These are phyloP conservation scores for Pseudonectria buxi DNA, from an alignment of 2,329 filamentous ascomycete genomes.

Conservation along the genomic window DNA sequence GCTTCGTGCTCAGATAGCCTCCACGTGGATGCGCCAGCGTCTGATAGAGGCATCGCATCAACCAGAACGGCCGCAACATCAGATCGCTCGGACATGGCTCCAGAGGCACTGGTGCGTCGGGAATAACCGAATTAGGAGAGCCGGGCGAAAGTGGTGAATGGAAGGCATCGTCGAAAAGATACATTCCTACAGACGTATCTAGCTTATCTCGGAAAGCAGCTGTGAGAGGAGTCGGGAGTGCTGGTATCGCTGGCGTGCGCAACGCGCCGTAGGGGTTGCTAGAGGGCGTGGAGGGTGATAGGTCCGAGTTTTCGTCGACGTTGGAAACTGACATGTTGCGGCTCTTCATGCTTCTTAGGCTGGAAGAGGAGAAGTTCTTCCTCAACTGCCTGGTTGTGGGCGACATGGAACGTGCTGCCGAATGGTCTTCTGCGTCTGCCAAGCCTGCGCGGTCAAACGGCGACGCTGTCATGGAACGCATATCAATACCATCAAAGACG, in stretches of 20 bases:
- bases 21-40: slow-evolving; percentile 86
- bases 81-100: slow-evolving; percentile 89
- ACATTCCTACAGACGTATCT: slow-evolving; percentile 55
- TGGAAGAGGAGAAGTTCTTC: slow-evolving; percentile 66
- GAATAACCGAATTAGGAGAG: slow-evolving; percentile 55
- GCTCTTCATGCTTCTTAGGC: slow-evolving; percentile 63
- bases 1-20: slow-evolving; percentile 82
- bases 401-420: slow-evolving; percentile 42
- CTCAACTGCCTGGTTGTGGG: slow-evolving; percentile 44
- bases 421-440: slow-evolving; percentile 31
- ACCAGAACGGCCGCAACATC: slow-evolving; percentile 91
- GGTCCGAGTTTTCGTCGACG: slow-evolving; percentile 55
- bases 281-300: slow-evolving; percentile 67
- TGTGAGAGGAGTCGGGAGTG: slow-evolving; percentile 61
- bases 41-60: slow-evolving; percentile 91
- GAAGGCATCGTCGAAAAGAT: slow-evolving; percentile 79
- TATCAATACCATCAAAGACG: slow-evolving; percentile 19
- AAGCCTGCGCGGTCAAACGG: slow-evolving; percentile 27
- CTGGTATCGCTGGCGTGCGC: slow-evolving; percentile 46
- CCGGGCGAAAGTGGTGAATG: slow-evolving; percentile 60
- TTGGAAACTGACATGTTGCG: slow-evolving; percentile 65
- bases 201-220: slow-evolving; percentile 54
- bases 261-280: slow-evolving; percentile 58
- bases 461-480: slow-evolving; percentile 18
- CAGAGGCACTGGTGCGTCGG: slow-evolving; percentile 66